These are phyloP conservation scores for Starmerella ratchasimensis DNA, from an alignment of 805 yeast species.

Conservation along the genomic window DNA sequence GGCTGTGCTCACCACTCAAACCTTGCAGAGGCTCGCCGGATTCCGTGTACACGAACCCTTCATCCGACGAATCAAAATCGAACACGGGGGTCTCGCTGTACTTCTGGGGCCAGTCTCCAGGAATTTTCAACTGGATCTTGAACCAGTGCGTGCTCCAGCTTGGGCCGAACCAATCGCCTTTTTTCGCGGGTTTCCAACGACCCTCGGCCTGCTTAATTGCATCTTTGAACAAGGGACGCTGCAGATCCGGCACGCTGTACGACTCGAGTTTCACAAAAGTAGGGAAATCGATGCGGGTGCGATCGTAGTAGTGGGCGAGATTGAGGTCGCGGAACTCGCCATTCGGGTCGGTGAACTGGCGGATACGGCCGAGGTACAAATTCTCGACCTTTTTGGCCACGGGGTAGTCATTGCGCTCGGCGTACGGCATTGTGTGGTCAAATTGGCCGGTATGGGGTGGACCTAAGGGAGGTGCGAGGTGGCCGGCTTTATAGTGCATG, in stretches of 20 bases:
- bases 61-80: slow-evolving; percentile 78
- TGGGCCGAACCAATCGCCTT: slow-evolving; percentile 77
- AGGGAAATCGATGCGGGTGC: slow-evolving; percentile 37
- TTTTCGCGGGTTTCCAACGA: slow-evolving; percentile 28
- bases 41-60: slow-evolving; percentile 62
- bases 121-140: slow-evolving; percentile 49
- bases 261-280: slow-evolving; percentile 45
- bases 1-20: slow-evolving; percentile 61
- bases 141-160: slow-evolving; percentile 98
- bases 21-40: slow-evolving; percentile 68
- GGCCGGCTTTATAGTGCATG: too few relatives aligned
- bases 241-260: slow-evolving; percentile 59
- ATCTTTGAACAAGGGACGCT: slow-evolving; percentile 50
- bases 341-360: slow-evolving; percentile 58
- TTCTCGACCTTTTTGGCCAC: slow-evolving; percentile 64
- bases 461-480: too few relatives aligned
- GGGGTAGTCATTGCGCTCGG: slow-evolving; percentile 38
- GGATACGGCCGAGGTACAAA: slow-evolving; percentile 55
- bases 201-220: slow-evolving; percentile 40
- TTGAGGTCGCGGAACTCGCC: slow-evolving; percentile 64
- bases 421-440: slow-evolving; percentile 24
- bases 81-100: slow-evolving; percentile 43
- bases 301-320: slow-evolving; percentile 69
- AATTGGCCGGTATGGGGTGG: too few relatives aligned
- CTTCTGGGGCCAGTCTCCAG: slow-evolving; percentile 41